phyloP scores from a whole-genome alignment of 331 rosid genomes.

The Telfairia occidentalis region DNA sequence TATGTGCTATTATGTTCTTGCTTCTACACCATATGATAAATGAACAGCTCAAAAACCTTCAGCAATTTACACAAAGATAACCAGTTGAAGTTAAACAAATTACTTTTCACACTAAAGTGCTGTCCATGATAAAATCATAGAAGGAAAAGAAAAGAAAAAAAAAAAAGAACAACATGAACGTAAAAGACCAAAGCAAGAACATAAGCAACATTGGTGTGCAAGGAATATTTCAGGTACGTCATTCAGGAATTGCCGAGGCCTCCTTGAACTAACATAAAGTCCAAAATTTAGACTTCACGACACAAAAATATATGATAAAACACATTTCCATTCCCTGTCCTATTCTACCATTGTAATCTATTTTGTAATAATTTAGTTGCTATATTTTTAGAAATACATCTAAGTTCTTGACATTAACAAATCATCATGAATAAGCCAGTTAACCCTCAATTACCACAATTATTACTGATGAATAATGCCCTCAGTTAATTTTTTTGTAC shows the following conservation, averaged over 20 bases:
- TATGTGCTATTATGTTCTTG: neutral
- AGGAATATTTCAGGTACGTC: neutral
- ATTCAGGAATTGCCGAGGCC: neutral
- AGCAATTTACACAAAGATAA: neutral
- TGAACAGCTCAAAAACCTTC: neutral
- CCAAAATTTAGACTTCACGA: neutral
- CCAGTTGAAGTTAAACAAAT: neutral
- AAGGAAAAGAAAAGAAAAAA: neutral
- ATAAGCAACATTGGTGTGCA: neutral
- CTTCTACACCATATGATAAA: constrained; percentile 4
- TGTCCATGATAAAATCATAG: neutral
- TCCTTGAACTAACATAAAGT: neutral
- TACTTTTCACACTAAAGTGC: neutral
- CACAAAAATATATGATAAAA: neutral
- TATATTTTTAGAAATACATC: neutral
- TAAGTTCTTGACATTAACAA: neutral
- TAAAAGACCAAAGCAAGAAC: neutral
- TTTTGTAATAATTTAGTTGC: neutral
- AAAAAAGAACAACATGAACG: neutral
- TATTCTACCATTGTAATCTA: neutral
- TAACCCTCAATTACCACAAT: neutral
- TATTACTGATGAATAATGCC: neutral
- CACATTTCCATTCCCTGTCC: neutral
- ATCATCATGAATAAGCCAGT: neutral
- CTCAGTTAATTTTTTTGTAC: neutral